These are phyloP conservation scores for Coleophoma crateriformis DNA, from an alignment of 2,329 filamentous ascomycete species.

Conservation along the genomic window DNA sequence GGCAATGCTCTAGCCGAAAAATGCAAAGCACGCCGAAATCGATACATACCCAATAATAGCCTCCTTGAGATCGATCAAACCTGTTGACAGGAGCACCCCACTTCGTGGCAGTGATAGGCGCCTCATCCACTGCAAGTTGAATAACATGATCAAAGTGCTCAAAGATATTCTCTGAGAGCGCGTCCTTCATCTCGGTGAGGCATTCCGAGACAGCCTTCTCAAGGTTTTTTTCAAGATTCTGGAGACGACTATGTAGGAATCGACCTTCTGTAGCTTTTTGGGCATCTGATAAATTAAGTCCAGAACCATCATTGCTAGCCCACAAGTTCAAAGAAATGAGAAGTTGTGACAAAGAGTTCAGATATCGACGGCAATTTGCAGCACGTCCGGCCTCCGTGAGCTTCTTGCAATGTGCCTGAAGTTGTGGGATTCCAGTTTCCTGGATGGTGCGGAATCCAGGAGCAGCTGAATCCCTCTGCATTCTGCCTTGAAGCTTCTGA, in stretches of 20 bases:
- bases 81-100: conserved; percentile 32
- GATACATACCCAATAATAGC: conserved; percentile 32
- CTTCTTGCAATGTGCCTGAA: conserved; percentile 53
- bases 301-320: conserved; percentile 36
- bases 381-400: conserved; percentile 45
- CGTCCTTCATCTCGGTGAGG: conserved; percentile 31
- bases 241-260: conserved; percentile 32
- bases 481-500: conserved; percentile 51
- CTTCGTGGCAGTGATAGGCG: conserved; percentile 26
- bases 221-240: conserved; percentile 33
- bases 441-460: conserved; percentile 44
- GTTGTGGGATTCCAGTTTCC: conserved; percentile 43
- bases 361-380: conserved; percentile 38
- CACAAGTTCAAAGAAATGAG: conserved; percentile 48
- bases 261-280: conserved; percentile 30
- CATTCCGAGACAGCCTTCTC: conserved; percentile 32
- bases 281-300: conserved; percentile 32
- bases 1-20: no score
- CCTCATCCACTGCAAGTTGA: conserved; percentile 30
- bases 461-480: conserved; percentile 44
- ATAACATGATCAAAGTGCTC: conserved; percentile 35
- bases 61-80: conserved; percentile 34
- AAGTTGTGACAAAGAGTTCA: conserved; percentile 44
- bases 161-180: conserved; percentile 39
- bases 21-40: no score